These are phyloP conservation scores for Panicum hallii DNA, from an alignment of 202 grass and related monocot species.

Conservation along the genomic window DNA sequence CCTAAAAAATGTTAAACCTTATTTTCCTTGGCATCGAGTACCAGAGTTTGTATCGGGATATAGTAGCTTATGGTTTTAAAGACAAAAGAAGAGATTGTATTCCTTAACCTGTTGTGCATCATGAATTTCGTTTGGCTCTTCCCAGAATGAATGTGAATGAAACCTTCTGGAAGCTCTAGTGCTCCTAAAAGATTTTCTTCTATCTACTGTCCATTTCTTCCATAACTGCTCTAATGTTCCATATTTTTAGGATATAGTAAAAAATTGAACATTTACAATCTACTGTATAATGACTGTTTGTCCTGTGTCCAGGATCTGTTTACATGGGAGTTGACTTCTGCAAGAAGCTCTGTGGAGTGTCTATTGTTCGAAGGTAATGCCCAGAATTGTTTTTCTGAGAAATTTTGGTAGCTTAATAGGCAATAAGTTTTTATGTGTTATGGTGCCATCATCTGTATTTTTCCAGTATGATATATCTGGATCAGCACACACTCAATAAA, in stretches of 20 bases:
- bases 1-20: neutral
- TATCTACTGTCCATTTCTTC: slow-evolving; percentile 25
- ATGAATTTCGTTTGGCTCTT: neutral
- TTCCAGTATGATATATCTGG: neutral
- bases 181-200: slow-evolving; percentile 5
- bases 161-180: slow-evolving; percentile 16
- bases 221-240: slow-evolving; percentile 12
- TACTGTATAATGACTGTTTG: slow-evolving; percentile 36
- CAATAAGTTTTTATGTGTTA: neutral
- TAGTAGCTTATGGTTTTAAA: neutral
- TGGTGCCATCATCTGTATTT: slow-evolving; percentile 19
- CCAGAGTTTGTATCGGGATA: slow-evolving; percentile 7
- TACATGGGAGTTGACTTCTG: slow-evolving; percentile 96
- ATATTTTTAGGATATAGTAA: slow-evolving; percentile 32
- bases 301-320: slow-evolving; percentile 59
- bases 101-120: slow-evolving; percentile 1
- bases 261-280: slow-evolving; percentile 2
- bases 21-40: neutral
- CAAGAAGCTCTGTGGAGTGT: slow-evolving; percentile 98
- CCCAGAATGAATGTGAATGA: neutral
- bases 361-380: slow-evolving; percentile 82
- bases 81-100: neutral
- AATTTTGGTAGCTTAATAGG: neutral
- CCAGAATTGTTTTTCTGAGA: neutral
- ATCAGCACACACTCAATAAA: neutral